Conservation (phyloP, 345 rosid genomes). For the Reutealis trisperma region DNA sequence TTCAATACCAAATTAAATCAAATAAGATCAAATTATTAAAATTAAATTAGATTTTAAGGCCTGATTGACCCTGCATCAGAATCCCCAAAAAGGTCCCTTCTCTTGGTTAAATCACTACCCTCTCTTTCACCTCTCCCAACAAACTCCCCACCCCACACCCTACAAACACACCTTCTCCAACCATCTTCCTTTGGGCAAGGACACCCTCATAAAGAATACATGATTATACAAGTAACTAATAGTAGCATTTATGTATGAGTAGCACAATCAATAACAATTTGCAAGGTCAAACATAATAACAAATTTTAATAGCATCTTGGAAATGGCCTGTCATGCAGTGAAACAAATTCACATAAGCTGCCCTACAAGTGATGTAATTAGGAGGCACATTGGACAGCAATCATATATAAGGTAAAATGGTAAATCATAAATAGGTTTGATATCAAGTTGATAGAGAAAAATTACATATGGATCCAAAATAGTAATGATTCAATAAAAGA, state of each 20-base stretch:
- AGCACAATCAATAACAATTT: background rate
- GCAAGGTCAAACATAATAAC: background rate
- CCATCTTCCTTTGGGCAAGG: background rate
- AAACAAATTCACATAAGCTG: background rate
- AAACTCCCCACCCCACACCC: too few species aligned
- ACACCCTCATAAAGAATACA: background rate
- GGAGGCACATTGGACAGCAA: background rate
- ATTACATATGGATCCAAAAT: background rate
- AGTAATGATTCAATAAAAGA: background rate
- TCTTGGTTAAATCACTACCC: too few species aligned
- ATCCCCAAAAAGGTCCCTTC: background rate
- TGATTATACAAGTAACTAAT: too few species aligned
- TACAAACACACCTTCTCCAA: too few species aligned
- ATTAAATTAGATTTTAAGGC: background rate
- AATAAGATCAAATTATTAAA: background rate
- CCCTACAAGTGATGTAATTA: background rate
- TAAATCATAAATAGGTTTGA: background rate
- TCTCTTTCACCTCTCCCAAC: too few species aligned
- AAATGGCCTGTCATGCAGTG: background rate
- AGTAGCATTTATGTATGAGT: background rate
- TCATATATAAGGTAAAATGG: background rate
- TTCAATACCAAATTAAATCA: conserved; percentile 3
- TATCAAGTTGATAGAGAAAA: background rate
- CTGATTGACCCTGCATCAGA: background rate
- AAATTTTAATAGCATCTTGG: background rate